Percentiles rank a stretch among this genome's conserved stretches.
Evolutionary conservation across 129 eudicot genomes (phyloP).

Genomic region (Heracleum sosnowskyi): DNA sequence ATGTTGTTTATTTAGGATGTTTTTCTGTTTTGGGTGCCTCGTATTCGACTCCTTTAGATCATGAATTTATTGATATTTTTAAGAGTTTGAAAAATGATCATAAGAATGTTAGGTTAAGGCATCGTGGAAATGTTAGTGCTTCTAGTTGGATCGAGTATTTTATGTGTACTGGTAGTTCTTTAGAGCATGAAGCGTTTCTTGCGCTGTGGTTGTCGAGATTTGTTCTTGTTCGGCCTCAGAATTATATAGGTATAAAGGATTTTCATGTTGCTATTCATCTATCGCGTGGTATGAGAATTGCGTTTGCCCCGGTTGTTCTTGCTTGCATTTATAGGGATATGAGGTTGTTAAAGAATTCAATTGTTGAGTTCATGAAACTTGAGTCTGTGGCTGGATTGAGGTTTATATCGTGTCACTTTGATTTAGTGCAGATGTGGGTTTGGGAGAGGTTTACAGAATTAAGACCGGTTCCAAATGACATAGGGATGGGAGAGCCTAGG

Average conservation of each 20-base stretch:
- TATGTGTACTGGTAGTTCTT: conserved; percentile 14
- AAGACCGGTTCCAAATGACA: not conserved
- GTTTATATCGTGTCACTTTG: not conserved
- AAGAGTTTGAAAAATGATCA: not conserved
- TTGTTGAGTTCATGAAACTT: conserved; percentile 5
- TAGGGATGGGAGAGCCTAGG: conserved; percentile 11
- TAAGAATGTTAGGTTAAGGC: not conserved
- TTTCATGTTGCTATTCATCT: conserved; percentile 34
- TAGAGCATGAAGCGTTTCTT: conserved; percentile 60
- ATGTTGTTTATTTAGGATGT: conserved; percentile 31
- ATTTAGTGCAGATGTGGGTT: conserved; percentile 34
- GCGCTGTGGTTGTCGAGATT: conserved; percentile 41
- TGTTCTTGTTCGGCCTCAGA: conserved; percentile 14
- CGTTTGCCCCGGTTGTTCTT: conserved; percentile 51
- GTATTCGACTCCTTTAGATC: not conserved
- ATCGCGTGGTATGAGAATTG: conserved; percentile 34
- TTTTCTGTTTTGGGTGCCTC: conserved; percentile 10
- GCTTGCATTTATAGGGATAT: conserved; percentile 40
- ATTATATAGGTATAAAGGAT: not conserved
- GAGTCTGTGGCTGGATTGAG: not conserved
- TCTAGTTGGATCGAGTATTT: conserved; percentile 28
- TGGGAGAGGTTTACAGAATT: conserved; percentile 30
- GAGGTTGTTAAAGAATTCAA: conserved; percentile 15
- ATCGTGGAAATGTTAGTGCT: not conserved
- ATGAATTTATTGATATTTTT: not conserved